Percentiles rank a stretch among this genome's conserved stretches.
These are phyloP conservation scores for Filobasidium floriforme DNA, from an alignment of 768 basidiomycete species.

Conservation along the genomic window DNA sequence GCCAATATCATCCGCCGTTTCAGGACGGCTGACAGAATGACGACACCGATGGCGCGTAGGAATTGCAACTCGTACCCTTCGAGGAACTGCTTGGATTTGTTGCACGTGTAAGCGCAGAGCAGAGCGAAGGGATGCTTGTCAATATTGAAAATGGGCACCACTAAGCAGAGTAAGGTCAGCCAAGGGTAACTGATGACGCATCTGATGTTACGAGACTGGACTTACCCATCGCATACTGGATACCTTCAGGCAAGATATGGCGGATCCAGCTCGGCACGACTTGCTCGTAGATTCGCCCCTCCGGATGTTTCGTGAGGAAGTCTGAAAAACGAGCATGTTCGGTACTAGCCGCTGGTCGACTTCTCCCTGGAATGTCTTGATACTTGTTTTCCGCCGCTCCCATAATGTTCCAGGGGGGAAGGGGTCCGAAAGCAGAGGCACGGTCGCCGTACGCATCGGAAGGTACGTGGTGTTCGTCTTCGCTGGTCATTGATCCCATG, in stretches of 20 bases:
- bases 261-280: slow-evolving; percentile 75
- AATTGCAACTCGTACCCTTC: slow-evolving; percentile 65
- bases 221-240: slow-evolving; percentile 82
- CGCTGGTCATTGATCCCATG: slow-evolving; percentile 3
- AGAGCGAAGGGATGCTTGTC: slow-evolving; percentile 86
- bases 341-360: slow-evolving; percentile 55
- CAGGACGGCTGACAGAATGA: slow-evolving; percentile 84
- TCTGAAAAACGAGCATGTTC: slow-evolving; percentile 68
- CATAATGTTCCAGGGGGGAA: slow-evolving; percentile 41
- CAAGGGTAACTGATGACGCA: too few relatives aligned
- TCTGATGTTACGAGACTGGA: slow-evolving; percentile 25
- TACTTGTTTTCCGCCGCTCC: slow-evolving; percentile 29
- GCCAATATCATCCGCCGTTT: slow-evolving; percentile 88
- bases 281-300: slow-evolving; percentile 80
- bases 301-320: slow-evolving; percentile 71
- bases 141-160: slow-evolving; percentile 85
- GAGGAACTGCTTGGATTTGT: slow-evolving; percentile 66
- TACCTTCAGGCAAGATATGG: slow-evolving; percentile 67
- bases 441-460: slow-evolving; percentile 29
- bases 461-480: slow-evolving; percentile 10
- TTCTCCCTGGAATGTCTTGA: slow-evolving; percentile 5
- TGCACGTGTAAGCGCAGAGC: slow-evolving; percentile 76
- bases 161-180: slow-evolving; percentile 45
- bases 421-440: slow-evolving; percentile 35
- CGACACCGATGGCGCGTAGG: slow-evolving; percentile 83